A percentile compares a stretch with the other conserved stretches of the same genome.
These are phyloP conservation scores for Ceratobasidium sp. DNA, from an alignment of 1,284 basidiomycete genomes.

Conservation along the genomic window DNA sequence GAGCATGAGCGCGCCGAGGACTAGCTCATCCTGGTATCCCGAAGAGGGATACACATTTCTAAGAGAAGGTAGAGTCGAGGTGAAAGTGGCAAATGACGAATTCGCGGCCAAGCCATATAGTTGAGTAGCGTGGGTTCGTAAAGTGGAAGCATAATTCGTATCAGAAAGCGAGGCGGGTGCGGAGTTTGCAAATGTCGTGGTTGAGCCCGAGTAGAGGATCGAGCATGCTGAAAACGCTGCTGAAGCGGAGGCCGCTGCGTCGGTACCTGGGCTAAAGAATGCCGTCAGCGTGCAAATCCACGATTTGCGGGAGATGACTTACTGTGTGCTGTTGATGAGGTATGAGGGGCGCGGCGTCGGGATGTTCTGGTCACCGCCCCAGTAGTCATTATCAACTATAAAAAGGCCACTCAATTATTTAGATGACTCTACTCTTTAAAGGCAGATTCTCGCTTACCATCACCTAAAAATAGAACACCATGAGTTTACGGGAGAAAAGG, in stretches of 20 bases:
- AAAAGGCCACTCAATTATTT: background rate
- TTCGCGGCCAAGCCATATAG: conserved; percentile 79
- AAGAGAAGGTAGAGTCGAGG: conserved; percentile 71
- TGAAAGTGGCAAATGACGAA: conserved; percentile 60
- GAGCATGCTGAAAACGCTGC: conserved; percentile 89
- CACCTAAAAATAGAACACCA: conserved; percentile 12
- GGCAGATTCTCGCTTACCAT: background rate
- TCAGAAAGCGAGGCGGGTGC: conserved; percentile 77
- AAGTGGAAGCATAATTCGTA: conserved; percentile 71
- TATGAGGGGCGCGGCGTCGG: conserved; percentile 78
- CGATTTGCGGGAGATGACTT: conserved; percentile 32
- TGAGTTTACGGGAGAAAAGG: background rate
- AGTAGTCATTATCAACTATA: conserved; percentile 76
- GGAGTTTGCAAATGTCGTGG: conserved; percentile 58
- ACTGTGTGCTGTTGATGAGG: conserved; percentile 75
- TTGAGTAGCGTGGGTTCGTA: conserved; percentile 77
- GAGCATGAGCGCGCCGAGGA: conserved; percentile 80
- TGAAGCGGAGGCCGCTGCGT: conserved; percentile 83
- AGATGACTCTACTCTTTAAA: conserved; percentile 41
- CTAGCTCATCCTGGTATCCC: conserved; percentile 73
- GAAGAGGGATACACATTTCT: conserved; percentile 78
- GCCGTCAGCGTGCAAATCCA: background rate
- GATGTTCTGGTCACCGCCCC: conserved; percentile 87
- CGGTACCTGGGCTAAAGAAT: conserved; percentile 77
- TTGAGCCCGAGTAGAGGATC: conserved; percentile 71